Evolutionary conservation across 164 flowering plant genomes (phyloP), one percentile per base, ranked within the genome.

Genomic region (Magnolia sinica): DNA sequence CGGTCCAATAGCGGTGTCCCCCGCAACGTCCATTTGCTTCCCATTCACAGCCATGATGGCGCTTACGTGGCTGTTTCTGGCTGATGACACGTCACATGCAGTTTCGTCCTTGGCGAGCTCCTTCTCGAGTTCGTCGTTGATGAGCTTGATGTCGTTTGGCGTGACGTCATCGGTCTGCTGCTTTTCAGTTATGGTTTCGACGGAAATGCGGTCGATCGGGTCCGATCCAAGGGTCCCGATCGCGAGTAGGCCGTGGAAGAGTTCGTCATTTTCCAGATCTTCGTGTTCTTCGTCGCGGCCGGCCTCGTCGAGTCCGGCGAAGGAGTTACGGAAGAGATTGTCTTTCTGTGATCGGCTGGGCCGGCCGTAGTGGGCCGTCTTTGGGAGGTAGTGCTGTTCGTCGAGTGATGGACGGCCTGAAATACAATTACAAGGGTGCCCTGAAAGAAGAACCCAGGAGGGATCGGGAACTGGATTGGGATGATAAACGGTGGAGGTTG

Each of bases 211-310:
- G 24, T 73, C 76, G 11, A 24, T n/a, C 13, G 83, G 81, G 76
- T 89, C 91, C 13, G 82, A 75, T 71, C 98, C 98, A 20, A 94
- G 90, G 50, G 95, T 91, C 29, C 98, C 98, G 68, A 94, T 94
- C 66, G 93, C 78, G 64, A 94, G 93, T 77, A 94, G 91, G 49
- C 94, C 94, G 64, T 89, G 82, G 73, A 91, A 92, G 75, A 83
- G 81, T 18, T 89, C 91, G 51, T 86, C 71, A 72, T 70, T 76
- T 2, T 64, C 82, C 1, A 7, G 61, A 11, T 85, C 73, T 69
- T 84, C 37, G 76, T 84, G 88, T 23, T 86, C 86, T 63, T 84
- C 91, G 58, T 27, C 51, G 10, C 37, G 81, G 76, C 69, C 70
- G 11, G 84, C 86, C 45, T 91, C 76, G 22, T 88, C 96, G n/a